phyloP scores from a whole-genome alignment of 441 rosid genomes.

The Flueggea neowawraea region DNA sequence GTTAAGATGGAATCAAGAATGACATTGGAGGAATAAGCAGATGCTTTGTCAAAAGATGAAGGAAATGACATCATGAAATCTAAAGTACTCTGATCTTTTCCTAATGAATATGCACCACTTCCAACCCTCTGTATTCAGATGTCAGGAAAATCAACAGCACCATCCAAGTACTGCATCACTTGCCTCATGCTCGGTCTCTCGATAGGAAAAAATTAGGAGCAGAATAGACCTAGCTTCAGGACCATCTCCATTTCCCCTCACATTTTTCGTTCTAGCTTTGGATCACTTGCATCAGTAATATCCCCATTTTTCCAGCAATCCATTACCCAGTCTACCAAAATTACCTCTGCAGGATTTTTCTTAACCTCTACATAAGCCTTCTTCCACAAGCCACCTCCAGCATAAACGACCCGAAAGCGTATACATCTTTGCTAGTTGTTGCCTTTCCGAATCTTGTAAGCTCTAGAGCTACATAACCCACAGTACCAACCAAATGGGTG shows the following conservation, averaged over 20 bases:
- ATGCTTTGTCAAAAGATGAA: neutral
- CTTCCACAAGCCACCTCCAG: constrained; percentile 65
- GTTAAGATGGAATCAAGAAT: too few species aligned
- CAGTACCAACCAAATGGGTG: constrained; percentile 30
- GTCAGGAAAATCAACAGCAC: constrained; percentile 27
- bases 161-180: constrained; percentile 42
- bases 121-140: neutral
- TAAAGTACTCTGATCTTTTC: neutral
- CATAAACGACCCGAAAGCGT: constrained; percentile 22
- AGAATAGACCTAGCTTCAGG: constrained; percentile 50
- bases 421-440: too few species aligned
- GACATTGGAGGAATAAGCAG: too few species aligned
- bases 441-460: too few species aligned
- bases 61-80: neutral
- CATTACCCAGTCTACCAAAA: constrained; percentile 46
- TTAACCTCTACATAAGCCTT: constrained; percentile 43
- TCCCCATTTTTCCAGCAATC: constrained; percentile 41
- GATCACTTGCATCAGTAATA: constrained; percentile 38
- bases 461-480: constrained; percentile 45
- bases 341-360: constrained; percentile 17
- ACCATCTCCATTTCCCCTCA: constrained; percentile 50
- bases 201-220: constrained; percentile 33
- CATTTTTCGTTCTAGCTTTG: constrained; percentile 34
- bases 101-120: too few species aligned
- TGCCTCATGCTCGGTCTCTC: constrained; percentile 46